Evolutionary conservation across 2,329 filamentous ascomycete species (phyloP).

Genomic region (Fusarium sulawesiense): DNA sequence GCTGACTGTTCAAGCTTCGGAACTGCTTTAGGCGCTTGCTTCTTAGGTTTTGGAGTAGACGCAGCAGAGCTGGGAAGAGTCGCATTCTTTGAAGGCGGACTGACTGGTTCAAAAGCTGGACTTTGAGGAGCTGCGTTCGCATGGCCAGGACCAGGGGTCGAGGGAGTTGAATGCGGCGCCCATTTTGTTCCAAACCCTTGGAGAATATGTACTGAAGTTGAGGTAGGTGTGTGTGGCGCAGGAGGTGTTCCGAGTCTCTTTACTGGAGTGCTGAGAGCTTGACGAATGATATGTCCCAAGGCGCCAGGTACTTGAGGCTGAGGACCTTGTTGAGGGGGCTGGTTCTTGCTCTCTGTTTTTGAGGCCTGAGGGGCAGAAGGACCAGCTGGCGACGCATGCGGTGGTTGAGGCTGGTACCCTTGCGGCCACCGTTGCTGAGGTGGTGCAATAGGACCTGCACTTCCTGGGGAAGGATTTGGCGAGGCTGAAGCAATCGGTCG

Average conservation of each 20-base stretch:
- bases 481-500: slow-evolving; percentile 51
- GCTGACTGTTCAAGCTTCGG: slow-evolving; percentile 41
- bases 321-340: slow-evolving; percentile 46
- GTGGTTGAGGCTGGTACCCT: slow-evolving; percentile 45
- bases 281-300: slow-evolving; percentile 57
- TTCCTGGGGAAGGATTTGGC: slow-evolving; percentile 42
- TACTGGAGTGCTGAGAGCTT: slow-evolving; percentile 51
- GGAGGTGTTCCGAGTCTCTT: slow-evolving; percentile 49
- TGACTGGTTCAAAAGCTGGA: slow-evolving; percentile 69
- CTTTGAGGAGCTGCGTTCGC: slow-evolving; percentile 56
- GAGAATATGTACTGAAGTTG: slow-evolving; percentile 46
- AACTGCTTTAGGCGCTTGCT: slow-evolving; percentile 49
- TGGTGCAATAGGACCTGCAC: slow-evolving; percentile 36
- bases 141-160: slow-evolving; percentile 62
- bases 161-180: slow-evolving; percentile 67
- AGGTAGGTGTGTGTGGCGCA: slow-evolving; percentile 52
- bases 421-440: slow-evolving; percentile 53
- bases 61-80: slow-evolving; percentile 50
- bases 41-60: slow-evolving; percentile 50
- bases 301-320: slow-evolving; percentile 53
- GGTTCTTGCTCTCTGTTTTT: slow-evolving; percentile 46
- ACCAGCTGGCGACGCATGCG: slow-evolving; percentile 43
- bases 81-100: slow-evolving; percentile 60
- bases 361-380: slow-evolving; percentile 43
- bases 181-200: slow-evolving; percentile 67